Conservation (phyloP, 805 yeast genomes). For the Maudiozyma saulgeensis region DNA sequence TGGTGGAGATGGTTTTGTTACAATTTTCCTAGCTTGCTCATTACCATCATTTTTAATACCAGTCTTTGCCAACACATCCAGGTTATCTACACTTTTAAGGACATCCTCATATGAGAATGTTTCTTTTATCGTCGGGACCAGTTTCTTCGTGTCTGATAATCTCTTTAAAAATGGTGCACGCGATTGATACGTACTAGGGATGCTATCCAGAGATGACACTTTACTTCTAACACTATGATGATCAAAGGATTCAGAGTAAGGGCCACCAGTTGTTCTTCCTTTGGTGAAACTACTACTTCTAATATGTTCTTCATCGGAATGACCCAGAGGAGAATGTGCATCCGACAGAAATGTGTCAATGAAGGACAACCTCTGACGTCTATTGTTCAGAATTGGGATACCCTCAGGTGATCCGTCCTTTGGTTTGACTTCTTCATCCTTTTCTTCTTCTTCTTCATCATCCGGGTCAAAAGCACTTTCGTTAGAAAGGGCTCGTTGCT, state of each 20-base stretch:
- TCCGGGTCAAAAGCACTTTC: not conserved
- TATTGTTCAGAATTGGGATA: constrained; percentile 17
- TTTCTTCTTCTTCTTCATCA: not conserved
- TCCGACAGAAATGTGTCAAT: constrained; percentile 27
- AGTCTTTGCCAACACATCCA: not conserved
- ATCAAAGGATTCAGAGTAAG: constrained; percentile 4
- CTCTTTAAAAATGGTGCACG: constrained; percentile 3
- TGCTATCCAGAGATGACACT: constrained; percentile 11
- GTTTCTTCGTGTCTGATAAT: constrained; percentile 1
- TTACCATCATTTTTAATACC: not conserved
- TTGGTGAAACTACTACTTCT: not conserved
- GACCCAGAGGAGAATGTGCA: constrained; percentile 14
- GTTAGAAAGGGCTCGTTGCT: not conserved
- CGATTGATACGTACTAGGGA: not conserved
- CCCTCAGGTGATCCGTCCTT: constrained; percentile 1
- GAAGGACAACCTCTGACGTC: constrained; percentile 21
- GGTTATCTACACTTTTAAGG: not conserved
- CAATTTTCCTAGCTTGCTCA: not conserved
- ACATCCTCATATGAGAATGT: not conserved
- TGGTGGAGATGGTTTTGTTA: constrained; percentile 10
- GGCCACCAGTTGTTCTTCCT: not conserved
- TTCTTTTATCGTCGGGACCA: not conserved
- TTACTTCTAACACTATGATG: constrained; percentile 17
- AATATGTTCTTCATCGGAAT: constrained; percentile 4
- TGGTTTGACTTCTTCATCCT: not conserved